phyloP scores from a whole-genome alignment of 2,329 filamentous ascomycete species.

The Penicillium polonicum region DNA sequence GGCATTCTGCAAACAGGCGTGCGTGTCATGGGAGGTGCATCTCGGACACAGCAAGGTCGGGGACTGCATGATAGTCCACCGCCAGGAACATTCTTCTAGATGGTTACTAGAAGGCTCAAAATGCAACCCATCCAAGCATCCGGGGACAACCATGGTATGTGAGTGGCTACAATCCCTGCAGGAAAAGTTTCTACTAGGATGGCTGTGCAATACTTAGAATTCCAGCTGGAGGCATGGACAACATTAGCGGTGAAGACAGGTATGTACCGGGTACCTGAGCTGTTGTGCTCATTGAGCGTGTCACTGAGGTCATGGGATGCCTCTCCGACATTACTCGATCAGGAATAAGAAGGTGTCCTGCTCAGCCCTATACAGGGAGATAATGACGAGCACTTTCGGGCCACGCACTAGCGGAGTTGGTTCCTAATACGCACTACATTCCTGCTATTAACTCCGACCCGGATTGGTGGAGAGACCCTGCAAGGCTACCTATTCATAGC shows the following conservation, averaged over 20 bases:
- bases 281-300: conserved; percentile 5
- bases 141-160: conserved; percentile 13
- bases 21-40: conserved; percentile 1
- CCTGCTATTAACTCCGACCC: background rate
- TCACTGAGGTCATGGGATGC: conserved; percentile 1
- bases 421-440: background rate
- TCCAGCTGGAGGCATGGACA: conserved; percentile 14
- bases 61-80: conserved; percentile 21
- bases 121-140: conserved; percentile 25
- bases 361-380: conserved; percentile 10
- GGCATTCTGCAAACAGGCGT: background rate
- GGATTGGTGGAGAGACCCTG: background rate
- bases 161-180: conserved; percentile 20
- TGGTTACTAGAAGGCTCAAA: conserved; percentile 29
- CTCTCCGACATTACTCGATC: conserved; percentile 1
- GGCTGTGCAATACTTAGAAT: conserved; percentile 17
- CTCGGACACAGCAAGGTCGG: conserved; percentile 8
- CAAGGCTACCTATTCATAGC: conserved; percentile 12
- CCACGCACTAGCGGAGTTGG: background rate
- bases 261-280: conserved; percentile 13
- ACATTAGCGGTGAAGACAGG: conserved; percentile 22
- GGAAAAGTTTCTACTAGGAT: conserved; percentile 16
- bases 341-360: conserved; percentile 6
- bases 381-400: background rate
- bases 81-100: conserved; percentile 33